Percentiles rank a stretch among this genome's conserved stretches.
Conservation (phyloP, 352 stramenopile species). For the Phytophthora crassamura region DNA sequence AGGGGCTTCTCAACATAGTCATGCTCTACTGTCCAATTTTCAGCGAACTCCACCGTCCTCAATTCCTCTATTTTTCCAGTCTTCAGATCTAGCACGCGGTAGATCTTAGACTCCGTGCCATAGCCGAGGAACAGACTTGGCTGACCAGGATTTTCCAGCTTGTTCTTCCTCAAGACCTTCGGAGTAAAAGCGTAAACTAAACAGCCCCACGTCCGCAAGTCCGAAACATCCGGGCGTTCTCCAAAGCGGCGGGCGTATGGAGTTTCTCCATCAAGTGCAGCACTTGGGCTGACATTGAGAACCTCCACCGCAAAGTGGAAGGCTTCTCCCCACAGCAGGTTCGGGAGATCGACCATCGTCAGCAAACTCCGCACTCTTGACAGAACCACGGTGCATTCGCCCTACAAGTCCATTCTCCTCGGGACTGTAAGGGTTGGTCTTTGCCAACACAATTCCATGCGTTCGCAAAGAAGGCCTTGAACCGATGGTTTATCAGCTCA, state of each 20-base stretch:
- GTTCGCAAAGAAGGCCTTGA: too few relatives aligned
- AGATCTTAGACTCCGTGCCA: constrained; percentile 5
- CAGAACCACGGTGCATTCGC: background rate
- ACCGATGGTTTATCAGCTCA: too few relatives aligned
- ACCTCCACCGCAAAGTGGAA: constrained; percentile 9
- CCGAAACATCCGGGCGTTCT: background rate
- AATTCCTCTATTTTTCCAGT: constrained; percentile 2
- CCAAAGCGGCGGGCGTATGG: constrained; percentile 16
- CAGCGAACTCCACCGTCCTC: constrained; percentile 10
- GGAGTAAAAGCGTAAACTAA: constrained; percentile 2
- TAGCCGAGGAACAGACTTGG: background rate
- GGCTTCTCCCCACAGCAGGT: constrained; percentile 4
- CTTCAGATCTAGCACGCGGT: constrained; percentile 7
- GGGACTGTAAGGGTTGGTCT: background rate
- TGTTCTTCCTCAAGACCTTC: too few relatives aligned
- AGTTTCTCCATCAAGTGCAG: constrained; percentile 3
- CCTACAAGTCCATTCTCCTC: background rate
- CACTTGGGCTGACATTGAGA: constrained; percentile 6
- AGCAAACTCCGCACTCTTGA: background rate
- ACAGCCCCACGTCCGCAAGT: background rate
- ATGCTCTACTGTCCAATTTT: constrained; percentile 16
- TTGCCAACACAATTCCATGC: background rate
- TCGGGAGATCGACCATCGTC: background rate
- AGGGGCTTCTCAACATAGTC: constrained; percentile 14
- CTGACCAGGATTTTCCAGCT: too few relatives aligned